Base-by-base conservation (phyloP, 306 rosid species). In the Rosa lucieae region DNA sequence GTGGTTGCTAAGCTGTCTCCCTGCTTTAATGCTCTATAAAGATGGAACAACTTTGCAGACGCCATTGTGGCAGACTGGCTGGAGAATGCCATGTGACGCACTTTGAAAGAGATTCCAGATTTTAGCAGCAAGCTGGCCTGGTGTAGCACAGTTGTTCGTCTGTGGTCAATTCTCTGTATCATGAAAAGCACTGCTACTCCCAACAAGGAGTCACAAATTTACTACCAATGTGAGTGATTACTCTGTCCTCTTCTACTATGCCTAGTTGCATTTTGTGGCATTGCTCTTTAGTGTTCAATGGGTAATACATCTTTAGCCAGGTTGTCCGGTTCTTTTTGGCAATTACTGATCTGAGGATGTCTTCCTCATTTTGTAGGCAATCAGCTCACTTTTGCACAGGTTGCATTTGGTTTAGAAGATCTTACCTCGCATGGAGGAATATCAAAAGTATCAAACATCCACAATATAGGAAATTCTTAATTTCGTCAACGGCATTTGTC, bases 351-450 rank as follows among this genome's bases (percentile, higher is more conserved):
- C 37, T 71, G 15, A 71, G 61, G 40, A 48, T 48, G 61, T 48
- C 62, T 53, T 37, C 46, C 47, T 47, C 35, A 73, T 73, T 73
- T 21, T 29, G 21, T 56, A 56, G 68, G 78, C 78, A 21, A 40
- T 37, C 65, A 5, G 37, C n/a, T 53, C 59, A 20, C 15, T 26
- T 72, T 72, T 51, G 29, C 17, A 12, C 51, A 73, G 68, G 68
- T 58, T 55, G 44, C 21, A 29, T 32, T 66, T 43, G 43, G 29
- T 74, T 74, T n/a, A 32, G 20, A 74, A 42, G 68, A 74, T 42
- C 68, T 7, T 37, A 55, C 14, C 67, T 73, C 67, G 4, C 42
- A 17, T 13, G 55, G 69, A 21, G 53, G 68, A 13, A 74, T 35
- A 11, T 40, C 18, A 29, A 0, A 72, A 72, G 62, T 55, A 20